Percentiles rank a stretch among this genome's conserved stretches.
Evolutionary conservation across 768 basidiomycete genomes (phyloP).

Genomic region (Lactarius psammicola): DNA sequence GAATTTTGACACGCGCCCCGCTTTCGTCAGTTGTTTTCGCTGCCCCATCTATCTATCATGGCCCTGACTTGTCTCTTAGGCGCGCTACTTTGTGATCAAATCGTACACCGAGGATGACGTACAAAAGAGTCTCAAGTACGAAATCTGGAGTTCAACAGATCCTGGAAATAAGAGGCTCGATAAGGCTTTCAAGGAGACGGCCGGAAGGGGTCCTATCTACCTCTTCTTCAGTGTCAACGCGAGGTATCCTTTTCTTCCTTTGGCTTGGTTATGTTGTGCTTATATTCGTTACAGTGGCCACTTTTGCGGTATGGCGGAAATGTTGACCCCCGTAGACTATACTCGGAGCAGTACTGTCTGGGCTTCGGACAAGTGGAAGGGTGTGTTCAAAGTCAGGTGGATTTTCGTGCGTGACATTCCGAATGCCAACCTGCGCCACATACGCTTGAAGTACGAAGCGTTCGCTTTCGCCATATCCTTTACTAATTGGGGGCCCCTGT

Average conservation of each 20-base stretch:
- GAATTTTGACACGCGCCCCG: constrained; percentile 77
- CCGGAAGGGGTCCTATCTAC: constrained; percentile 90
- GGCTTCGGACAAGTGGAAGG: constrained; percentile 99
- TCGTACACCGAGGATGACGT: constrained; percentile 99
- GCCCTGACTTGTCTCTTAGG: constrained; percentile 43
- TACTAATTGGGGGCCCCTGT: constrained; percentile 20
- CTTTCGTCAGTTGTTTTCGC: constrained; percentile 53
- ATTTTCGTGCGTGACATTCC: constrained; percentile 96
- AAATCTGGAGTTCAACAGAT: constrained; percentile 97
- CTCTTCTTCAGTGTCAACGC: constrained; percentile 98
- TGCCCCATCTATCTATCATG: constrained; percentile 5
- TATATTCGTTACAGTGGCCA: constrained; percentile 61
- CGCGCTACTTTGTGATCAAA: constrained; percentile 97
- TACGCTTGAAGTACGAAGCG: constrained; percentile 69
- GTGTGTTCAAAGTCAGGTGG: constrained; percentile 98
- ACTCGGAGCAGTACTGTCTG: constrained; percentile 93
- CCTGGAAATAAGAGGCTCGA: constrained; percentile 97
- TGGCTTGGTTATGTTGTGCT: neutral
- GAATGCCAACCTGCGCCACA: constrained; percentile 84
- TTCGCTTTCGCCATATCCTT: neutral
- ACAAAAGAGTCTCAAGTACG: constrained; percentile 96
- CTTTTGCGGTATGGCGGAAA: constrained; percentile 98
- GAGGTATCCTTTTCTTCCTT: constrained; percentile 43
- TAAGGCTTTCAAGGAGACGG: constrained; percentile 95
- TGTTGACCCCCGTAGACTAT: constrained; percentile 95